These are phyloP conservation scores for Peronospora farinosa DNA, from an alignment of 352 stramenopile genomes.

Conservation along the genomic window DNA sequence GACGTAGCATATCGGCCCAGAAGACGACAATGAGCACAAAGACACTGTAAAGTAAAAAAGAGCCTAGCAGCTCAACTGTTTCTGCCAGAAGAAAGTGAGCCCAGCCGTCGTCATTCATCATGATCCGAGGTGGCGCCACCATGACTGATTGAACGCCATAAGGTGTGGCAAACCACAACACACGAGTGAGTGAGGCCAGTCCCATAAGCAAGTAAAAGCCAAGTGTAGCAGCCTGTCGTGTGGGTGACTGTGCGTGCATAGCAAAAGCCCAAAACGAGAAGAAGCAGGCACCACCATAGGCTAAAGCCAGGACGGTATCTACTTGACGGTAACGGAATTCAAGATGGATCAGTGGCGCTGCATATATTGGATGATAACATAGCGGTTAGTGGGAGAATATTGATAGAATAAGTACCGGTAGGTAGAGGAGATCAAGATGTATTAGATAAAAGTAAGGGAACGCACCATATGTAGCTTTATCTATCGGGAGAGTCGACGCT, in stretches of 20 bases:
- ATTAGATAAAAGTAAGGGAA: slow-evolving; percentile 5
- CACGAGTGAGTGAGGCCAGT: slow-evolving; percentile 52
- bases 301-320: slow-evolving; percentile 66
- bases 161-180: slow-evolving; percentile 69
- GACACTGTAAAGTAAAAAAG: slow-evolving; percentile 93
- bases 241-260: slow-evolving; percentile 56
- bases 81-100: slow-evolving; percentile 77
- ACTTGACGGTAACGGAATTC: slow-evolving; percentile 79
- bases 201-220: slow-evolving; percentile 79
- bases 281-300: slow-evolving; percentile 70
- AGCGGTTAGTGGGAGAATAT: slow-evolving; percentile 2
- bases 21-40: slow-evolving; percentile 97
- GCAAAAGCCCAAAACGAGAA: slow-evolving; percentile 76
- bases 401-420: not conserved
- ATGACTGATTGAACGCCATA: slow-evolving; percentile 67
- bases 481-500: slow-evolving; percentile 13
- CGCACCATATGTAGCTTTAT: slow-evolving; percentile 23
- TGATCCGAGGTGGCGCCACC: slow-evolving; percentile 46
- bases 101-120: slow-evolving; percentile 64
- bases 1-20: slow-evolving; percentile 96
- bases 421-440: slow-evolving; percentile 1
- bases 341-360: slow-evolving; percentile 58
- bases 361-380: slow-evolving; percentile 3
- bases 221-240: slow-evolving; percentile 59
- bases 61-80: slow-evolving; percentile 85